phyloP scores from a whole-genome alignment of 441 rosid species.

The Brassica balearica region DNA sequence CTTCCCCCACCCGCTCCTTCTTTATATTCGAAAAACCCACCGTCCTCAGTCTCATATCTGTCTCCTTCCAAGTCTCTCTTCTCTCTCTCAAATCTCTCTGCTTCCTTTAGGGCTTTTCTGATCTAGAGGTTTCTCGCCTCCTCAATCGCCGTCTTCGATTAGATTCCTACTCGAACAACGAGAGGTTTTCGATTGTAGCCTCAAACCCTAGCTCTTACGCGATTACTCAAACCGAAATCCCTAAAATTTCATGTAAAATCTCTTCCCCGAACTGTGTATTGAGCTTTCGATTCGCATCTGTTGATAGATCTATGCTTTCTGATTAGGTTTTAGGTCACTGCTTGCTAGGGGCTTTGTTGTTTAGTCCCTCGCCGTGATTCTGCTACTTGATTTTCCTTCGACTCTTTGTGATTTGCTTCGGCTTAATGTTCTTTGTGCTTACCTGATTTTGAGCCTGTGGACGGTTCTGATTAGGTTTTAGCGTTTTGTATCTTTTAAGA shows the following conservation, averaged over 20 bases:
- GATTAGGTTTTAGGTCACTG: constrained; percentile 20
- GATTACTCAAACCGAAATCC: neutral
- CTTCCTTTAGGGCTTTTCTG: constrained; percentile 34
- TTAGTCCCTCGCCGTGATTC: constrained; percentile 12
- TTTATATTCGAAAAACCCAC: constrained; percentile 9
- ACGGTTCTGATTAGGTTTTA: neutral
- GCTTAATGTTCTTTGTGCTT: neutral
- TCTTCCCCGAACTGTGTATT: constrained; percentile 6
- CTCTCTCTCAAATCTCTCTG: neutral
- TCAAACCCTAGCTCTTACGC: constrained; percentile 34
- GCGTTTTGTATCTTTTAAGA: neutral
- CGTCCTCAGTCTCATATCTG: constrained; percentile 6
- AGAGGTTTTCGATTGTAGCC: constrained; percentile 22
- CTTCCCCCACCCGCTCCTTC: constrained; percentile 24
- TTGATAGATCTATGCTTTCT: constrained; percentile 22
- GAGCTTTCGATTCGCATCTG: neutral
- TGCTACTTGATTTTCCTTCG: neutral
- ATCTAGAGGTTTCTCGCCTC: neutral
- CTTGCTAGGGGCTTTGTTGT: constrained; percentile 24
- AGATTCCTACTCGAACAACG: neutral
- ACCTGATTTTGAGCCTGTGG: neutral
- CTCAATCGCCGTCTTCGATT: constrained; percentile 5
- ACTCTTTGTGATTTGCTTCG: neutral
- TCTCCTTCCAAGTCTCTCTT: constrained; percentile 4
- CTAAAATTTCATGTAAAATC: constrained; percentile 29